A percentile compares a stretch with the other conserved stretches of the same genome.
Conservation (phyloP, 352 stramenopile species). For the Paralagenidium karlingii region DNA sequence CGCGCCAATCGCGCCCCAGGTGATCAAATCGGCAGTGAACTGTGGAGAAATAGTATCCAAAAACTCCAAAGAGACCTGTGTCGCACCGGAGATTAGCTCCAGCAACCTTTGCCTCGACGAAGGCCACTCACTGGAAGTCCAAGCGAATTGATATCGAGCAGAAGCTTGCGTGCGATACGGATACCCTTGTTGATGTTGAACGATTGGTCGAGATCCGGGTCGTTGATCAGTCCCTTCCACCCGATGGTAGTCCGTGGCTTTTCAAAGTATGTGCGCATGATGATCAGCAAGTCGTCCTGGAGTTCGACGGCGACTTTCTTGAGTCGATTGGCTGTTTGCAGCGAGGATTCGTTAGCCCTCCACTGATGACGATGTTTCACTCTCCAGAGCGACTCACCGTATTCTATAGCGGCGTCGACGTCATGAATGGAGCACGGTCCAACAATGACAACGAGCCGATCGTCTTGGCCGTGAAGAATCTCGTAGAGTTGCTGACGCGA, state of each 20-base stretch:
- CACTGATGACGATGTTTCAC: neutral
- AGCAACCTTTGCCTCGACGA: constrained; percentile 3
- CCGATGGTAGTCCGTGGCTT: constrained; percentile 75
- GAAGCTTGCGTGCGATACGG: constrained; percentile 64
- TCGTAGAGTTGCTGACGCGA: constrained; percentile 31
- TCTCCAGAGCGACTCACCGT: constrained; percentile 16
- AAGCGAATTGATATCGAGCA: constrained; percentile 72
- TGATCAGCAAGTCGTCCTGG: constrained; percentile 50
- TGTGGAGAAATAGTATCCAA: constrained; percentile 74
- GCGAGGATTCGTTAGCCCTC: neutral
- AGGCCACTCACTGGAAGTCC: constrained; percentile 63
- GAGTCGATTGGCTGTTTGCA: constrained; percentile 24
- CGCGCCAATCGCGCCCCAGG: constrained; percentile 73
- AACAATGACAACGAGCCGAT: constrained; percentile 62
- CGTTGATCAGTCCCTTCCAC: constrained; percentile 82
- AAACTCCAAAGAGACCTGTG: constrained; percentile 43
- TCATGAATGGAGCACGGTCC: constrained; percentile 79
- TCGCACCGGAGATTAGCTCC: neutral
- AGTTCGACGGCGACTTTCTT: constrained; percentile 41
- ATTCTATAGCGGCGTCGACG: constrained; percentile 56
- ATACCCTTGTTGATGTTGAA: constrained; percentile 87
- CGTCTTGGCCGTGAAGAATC: constrained; percentile 49
- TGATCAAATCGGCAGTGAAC: constrained; percentile 66
- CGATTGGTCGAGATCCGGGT: constrained; percentile 67
- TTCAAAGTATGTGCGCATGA: constrained; percentile 84